Base-by-base conservation (phyloP, 805 yeast species). In the Teunomyces funiuensis region DNA sequence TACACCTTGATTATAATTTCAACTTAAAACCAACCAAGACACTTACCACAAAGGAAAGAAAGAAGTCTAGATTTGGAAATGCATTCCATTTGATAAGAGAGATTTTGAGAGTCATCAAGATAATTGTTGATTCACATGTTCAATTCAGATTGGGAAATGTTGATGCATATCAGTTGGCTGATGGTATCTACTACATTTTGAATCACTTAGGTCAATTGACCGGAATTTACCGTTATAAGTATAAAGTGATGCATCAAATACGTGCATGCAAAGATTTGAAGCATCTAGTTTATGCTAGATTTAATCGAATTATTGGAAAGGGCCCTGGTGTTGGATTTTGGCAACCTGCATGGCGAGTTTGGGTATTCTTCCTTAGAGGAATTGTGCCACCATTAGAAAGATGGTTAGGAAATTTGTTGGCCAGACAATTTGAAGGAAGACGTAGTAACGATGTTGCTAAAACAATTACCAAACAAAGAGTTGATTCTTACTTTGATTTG, bases 311-410 rank as follows among this genome's bases (percentile, higher is more conserved):
- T n/a, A 85, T 93, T 18, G 97, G 97, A 0, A 93, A 91, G 57
- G 99, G 99, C 2, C 98, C 99, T 1, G 99, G 99, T 0, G 87
- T 96, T 68, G 99, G 99, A 1, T 86, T 93, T 61, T 93, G 99
- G 99, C 98, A 93, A 57, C 99, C 99, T 0, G 87, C 97, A 1
- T 93, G 98, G 99, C 71, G 97, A 51, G 91, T 90, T 1, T 93
- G 99, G 99, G 69, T 93, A 1, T 85, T 82, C 40, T 91, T 91
- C 62, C 64, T 93, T 66, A 74, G 99, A 52, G 99, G 99, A 14
- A 83, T 83, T 13, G 83, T 89, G 17, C 99, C 99, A 0, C 63
- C 93, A 39, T 67, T 93, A 13, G 99, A 93, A 62, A 72, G 97
- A 60, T 93, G 99, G 99, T 69, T 93, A 22, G 96, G 96, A 1